Base-by-base conservation (phyloP, 2,329 filamentous ascomycete species). In the Orbilia oligospora region DNA sequence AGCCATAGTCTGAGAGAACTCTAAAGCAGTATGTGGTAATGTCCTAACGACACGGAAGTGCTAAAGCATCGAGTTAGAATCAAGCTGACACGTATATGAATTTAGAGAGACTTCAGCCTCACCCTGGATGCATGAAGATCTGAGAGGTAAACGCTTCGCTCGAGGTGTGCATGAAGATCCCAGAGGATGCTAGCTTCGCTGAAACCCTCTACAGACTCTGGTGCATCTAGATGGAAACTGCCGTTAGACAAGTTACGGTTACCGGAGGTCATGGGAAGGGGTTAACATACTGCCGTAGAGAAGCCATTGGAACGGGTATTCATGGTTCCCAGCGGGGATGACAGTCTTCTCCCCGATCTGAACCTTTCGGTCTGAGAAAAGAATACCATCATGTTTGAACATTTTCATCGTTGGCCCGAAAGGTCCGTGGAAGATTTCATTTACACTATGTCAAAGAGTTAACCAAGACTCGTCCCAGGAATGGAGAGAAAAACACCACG, bases 151-250 rank as follows among this genome's bases (percentile, higher is more conserved):
- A 96, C 97, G 79, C 94, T 93, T 76, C 94, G 87, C 55, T 91
- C 92, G 64, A 98, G 91, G 65, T 93, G 94, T 0, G 95, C 96
- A 85, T 97, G 97, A 83, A 99, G 87, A 81, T 92, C 91, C 85
- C 98, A 99, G 58, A 93, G 92, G 77, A 98, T 91, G 85, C 92
- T 95, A 16, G 92, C 94, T 81, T 97, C 93, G 71, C 89, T 88
- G 71, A 98, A 87, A 2, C 96, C 96, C 85, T 98, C 96, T 48
- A 99, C 89, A 83, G 93, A 97, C 87, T 98, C 96, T 18, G 93
- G 89, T 2, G 81, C 71, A 73, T 80, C 80, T 81, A 24, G 44
- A 58, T 65, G n/a, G 10, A 48, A 41, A 24, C 22, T 53, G 30
- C 18, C 12, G 56, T 61, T 44, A 61, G 70, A 68, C 53, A 75